Percentiles rank a stretch among this genome's conserved stretches.
Conservation (phyloP, 177 flowering plant species). For the Tripterygium wilfordii region DNA sequence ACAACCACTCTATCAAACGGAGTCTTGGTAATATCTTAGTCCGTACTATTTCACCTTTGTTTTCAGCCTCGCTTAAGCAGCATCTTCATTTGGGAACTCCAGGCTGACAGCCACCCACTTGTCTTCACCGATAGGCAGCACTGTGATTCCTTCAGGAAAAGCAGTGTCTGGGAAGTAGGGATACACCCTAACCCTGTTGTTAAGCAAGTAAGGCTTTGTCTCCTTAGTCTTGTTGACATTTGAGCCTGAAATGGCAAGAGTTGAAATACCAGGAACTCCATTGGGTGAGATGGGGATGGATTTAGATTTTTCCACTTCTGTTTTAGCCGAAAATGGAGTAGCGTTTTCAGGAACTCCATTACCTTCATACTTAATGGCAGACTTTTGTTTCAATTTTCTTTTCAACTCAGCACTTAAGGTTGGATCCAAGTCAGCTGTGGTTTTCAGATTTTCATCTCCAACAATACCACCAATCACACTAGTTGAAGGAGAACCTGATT, state of each 20-base stretch:
- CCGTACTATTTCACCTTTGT: too few relatives aligned
- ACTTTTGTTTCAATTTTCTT: background rate
- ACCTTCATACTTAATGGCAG: too few relatives aligned
- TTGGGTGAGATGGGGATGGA: background rate
- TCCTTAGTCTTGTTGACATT: background rate
- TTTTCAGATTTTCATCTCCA: background rate
- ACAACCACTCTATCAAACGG: too few relatives aligned
- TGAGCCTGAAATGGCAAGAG: too few relatives aligned
- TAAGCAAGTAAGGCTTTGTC: conserved; percentile 16
- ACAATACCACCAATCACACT: background rate
- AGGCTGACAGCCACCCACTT: conserved; percentile 43
- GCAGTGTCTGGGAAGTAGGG: conserved; percentile 21
- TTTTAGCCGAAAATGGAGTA: background rate
- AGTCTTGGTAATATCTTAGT: too few relatives aligned
- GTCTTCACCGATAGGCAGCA: conserved; percentile 38
- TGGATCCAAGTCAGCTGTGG: background rate
- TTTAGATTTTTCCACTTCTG: background rate
- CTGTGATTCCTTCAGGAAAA: conserved; percentile 28
- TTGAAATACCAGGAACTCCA: background rate
- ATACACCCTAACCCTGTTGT: conserved; percentile 23
- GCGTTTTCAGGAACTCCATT: background rate
- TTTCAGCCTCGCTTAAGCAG: too few relatives aligned
- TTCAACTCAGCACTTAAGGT: background rate
- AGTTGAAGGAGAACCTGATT: conserved; percentile 8
- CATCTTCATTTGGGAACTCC: conserved; percentile 30